Evolutionary conservation across 2,329 filamentous ascomycete genomes (phyloP).

Genomic region (Pseudocercospora fuligena): DNA sequence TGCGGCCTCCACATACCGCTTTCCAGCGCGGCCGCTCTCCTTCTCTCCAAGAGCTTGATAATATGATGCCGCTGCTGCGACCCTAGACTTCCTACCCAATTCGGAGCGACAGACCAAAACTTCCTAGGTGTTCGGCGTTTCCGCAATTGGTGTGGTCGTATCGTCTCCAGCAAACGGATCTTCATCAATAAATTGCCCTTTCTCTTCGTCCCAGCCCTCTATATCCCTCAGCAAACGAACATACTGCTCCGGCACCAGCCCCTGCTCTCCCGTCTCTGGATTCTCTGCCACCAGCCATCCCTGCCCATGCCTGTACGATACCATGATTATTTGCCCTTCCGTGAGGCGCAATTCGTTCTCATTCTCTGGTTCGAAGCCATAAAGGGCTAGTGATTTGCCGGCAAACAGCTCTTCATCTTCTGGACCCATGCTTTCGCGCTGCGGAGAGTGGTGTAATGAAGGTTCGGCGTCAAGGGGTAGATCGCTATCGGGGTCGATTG

Average conservation of each 20-base stretch:
- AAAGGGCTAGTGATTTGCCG: constrained; percentile 91
- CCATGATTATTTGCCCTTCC: constrained; percentile 94
- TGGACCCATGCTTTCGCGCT: constrained; percentile 52
- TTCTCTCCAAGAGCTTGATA: neutral
- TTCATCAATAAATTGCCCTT: constrained; percentile 71
- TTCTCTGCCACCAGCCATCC: constrained; percentile 98
- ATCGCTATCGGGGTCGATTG: constrained; percentile 30
- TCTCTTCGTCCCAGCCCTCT: constrained; percentile 79
- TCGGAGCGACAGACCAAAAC: neutral
- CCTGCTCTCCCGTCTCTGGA: constrained; percentile 89
- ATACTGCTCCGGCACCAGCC: constrained; percentile 94
- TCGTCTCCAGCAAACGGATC: constrained; percentile 31
- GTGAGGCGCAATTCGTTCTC: constrained; percentile 92
- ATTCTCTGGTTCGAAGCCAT: constrained; percentile 93
- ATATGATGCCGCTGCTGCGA: neutral
- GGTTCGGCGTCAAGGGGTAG: constrained; percentile 39
- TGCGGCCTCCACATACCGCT: neutral
- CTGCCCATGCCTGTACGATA: constrained; percentile 93
- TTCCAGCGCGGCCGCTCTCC: neutral
- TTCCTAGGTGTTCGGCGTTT: constrained; percentile 1
- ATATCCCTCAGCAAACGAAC: constrained; percentile 91
- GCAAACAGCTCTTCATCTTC: constrained; percentile 94
- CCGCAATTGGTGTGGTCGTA: constrained; percentile 1
- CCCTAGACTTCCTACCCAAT: neutral
- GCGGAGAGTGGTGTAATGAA: constrained; percentile 31